Conservation (phyloP, 2,329 filamentous ascomycete genomes). For the Nemania abortiva region DNA sequence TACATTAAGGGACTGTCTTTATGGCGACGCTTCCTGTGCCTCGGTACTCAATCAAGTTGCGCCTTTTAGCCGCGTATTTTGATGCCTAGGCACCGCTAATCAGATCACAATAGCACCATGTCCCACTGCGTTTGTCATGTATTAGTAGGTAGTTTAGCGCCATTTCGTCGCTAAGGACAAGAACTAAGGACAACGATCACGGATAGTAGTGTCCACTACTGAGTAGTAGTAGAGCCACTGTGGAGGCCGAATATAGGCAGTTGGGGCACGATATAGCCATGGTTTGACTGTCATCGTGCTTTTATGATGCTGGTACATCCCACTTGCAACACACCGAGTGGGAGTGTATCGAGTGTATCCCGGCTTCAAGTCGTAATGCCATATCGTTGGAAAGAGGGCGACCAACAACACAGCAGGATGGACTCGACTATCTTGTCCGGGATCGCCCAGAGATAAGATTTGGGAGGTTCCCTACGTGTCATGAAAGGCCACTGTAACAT, state of each 20-base stretch:
- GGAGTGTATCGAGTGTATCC: neutral
- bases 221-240: conserved; percentile 7
- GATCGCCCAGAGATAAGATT: neutral
- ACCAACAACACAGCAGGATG: neutral
- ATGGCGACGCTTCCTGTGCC: neutral
- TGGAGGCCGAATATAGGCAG: neutral
- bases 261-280: neutral
- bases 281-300: neutral
- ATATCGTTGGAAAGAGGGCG: neutral
- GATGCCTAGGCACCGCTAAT: conserved; percentile 1
- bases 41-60: neutral
- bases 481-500: conserved; percentile 14
- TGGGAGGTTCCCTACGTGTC: neutral
- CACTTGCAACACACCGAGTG: neutral
- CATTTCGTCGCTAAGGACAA: conserved; percentile 11
- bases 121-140: neutral
- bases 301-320: neutral
- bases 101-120: conserved; percentile 2
- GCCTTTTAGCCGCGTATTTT: neutral
- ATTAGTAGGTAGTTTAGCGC: neutral
- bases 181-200: conserved; percentile 5
- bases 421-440: neutral
- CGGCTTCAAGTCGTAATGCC: neutral
- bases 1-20: conserved; percentile 15
- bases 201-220: neutral